A percentile compares a stretch with the other conserved stretches of the same genome.
These are phyloP conservation scores for Wickerhamiella musiphila DNA, from an alignment of 805 yeast species.

Conservation along the genomic window DNA sequence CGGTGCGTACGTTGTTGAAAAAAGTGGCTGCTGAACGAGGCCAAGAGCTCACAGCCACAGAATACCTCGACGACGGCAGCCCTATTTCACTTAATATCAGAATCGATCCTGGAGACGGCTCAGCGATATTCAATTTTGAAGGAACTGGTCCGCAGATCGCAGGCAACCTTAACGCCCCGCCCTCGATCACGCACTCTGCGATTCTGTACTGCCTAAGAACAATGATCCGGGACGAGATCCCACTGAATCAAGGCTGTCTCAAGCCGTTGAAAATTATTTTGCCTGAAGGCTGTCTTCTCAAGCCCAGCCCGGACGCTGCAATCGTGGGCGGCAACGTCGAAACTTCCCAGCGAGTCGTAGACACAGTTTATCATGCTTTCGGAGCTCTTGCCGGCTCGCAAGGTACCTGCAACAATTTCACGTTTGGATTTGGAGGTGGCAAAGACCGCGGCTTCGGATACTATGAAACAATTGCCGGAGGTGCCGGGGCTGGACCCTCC, in stretches of 20 bases:
- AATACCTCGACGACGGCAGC: conserved; percentile 23
- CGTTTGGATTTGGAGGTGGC: conserved; percentile 66
- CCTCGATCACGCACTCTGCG: conserved; percentile 77
- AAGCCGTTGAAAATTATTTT: conserved; percentile 53
- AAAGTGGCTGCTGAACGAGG: conserved; percentile 27
- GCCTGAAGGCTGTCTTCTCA: conserved; percentile 45
- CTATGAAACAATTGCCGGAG: conserved; percentile 91
- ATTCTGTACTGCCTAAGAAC: conserved; percentile 75
- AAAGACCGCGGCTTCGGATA: conserved; percentile 56
- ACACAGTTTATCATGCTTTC: conserved; percentile 73
- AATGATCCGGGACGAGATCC: conserved; percentile 72
- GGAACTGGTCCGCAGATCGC: conserved; percentile 80
- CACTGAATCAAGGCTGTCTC: conserved; percentile 85
- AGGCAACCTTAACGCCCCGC: conserved; percentile 86
- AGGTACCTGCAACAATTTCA: conserved; percentile 87
- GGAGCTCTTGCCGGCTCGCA: conserved; percentile 87
- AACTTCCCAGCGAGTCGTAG: conserved; percentile 87
- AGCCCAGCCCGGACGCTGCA: conserved; percentile 75
- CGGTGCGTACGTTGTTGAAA: conserved; percentile 42
- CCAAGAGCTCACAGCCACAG: conserved; percentile 14
- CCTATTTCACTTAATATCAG: conserved; percentile 15
- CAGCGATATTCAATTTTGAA: conserved; percentile 62
- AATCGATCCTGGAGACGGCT: conserved; percentile 35
- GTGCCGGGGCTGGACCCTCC: conserved; percentile 78
- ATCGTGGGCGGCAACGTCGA: conserved; percentile 92